phyloP scores from a whole-genome alignment of 2,329 filamentous ascomycete species.

The Colletotrichum higginsianum region DNA sequence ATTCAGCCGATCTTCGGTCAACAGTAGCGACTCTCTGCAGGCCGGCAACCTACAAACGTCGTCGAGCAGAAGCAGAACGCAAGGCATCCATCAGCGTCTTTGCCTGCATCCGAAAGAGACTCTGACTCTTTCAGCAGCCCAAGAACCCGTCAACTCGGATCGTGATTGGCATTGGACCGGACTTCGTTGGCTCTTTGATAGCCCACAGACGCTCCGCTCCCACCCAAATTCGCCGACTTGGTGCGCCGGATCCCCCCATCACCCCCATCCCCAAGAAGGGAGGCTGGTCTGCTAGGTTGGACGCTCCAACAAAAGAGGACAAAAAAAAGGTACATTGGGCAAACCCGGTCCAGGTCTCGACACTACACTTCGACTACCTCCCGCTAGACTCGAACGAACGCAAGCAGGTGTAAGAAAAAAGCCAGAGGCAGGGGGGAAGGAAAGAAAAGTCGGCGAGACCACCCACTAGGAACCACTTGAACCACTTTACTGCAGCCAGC shows the following conservation, averaged over 20 bases:
- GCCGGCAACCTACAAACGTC: constrained; percentile 13
- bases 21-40: constrained; percentile 8
- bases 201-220: constrained; percentile 41
- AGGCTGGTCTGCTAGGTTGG: constrained; percentile 37
- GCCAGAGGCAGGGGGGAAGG: constrained; percentile 40
- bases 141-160: constrained; percentile 35
- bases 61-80: constrained; percentile 15
- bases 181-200: constrained; percentile 39
- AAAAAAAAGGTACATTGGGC: constrained; percentile 2
- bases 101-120: background rate
- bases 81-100: constrained; percentile 8
- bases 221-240: constrained; percentile 41
- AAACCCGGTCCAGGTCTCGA: constrained; percentile 39
- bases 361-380: constrained; percentile 34
- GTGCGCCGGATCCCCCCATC: constrained; percentile 37
- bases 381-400: constrained; percentile 40
- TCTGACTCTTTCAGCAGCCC: constrained; percentile 1
- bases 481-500: constrained; percentile 41
- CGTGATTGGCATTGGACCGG: constrained; percentile 38
- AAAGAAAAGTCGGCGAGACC: constrained; percentile 35
- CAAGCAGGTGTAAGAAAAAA: constrained; percentile 38
- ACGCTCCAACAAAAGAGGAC: constrained; percentile 9
- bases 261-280: constrained; percentile 20
- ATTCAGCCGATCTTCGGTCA: constrained; percentile 24
- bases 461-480: constrained; percentile 31